Evolutionary conservation across 83 land plant species (phyloP), one percentile per base, ranked within the genome.

Genomic region (Isoetes engelmannii): DNA sequence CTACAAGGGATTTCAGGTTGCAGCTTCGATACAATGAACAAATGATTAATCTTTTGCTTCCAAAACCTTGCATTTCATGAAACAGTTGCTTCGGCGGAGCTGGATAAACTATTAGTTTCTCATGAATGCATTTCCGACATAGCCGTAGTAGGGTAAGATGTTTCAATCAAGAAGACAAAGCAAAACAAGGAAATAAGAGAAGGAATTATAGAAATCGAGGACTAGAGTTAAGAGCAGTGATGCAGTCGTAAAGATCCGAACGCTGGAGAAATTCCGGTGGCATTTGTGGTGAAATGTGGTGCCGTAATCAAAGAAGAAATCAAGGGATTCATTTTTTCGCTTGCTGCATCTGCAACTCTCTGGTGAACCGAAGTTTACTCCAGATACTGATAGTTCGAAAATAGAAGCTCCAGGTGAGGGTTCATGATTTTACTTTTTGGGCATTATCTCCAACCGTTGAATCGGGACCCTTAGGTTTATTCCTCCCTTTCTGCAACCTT

Each of bases 31-130:
- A 15, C 9, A 44, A 61, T 12, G 42, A 12, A 4, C 12, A 12
- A 37, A 59, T 59, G 62, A 1, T 59, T 59, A 37, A 59, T 59
- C 62, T 42, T 42, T 18, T 59, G 19, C 41, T 43, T 6, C 12
- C 15, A 4, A 59, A 37, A 28, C 1, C 37, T 8, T 28, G 43
- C 44, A 47, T 49, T 64, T 5, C 5, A 19, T 17, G 5, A 44
- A 61, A 2, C 74, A 87, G 96, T 90, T 47, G 83, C 96, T 43
- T 92, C 96, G 15, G 96, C 96, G 5, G 96, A 90, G 72, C 74
- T 90, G 45, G 96, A 90, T 72, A 77, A 84, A 0, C 65, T 90
- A 5, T 78, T 90, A 4, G 46, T 88, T 5, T 78, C 70, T 57
- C 89, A 90, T 68, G 78, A 89, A 45, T 77, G 76, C 48, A 82